A percentile compares a stretch with the other conserved stretches of the same genome.
phyloP scores from a whole-genome alignment of 129 eudicot species.

The Helichrysum umbraculigerum region DNA sequence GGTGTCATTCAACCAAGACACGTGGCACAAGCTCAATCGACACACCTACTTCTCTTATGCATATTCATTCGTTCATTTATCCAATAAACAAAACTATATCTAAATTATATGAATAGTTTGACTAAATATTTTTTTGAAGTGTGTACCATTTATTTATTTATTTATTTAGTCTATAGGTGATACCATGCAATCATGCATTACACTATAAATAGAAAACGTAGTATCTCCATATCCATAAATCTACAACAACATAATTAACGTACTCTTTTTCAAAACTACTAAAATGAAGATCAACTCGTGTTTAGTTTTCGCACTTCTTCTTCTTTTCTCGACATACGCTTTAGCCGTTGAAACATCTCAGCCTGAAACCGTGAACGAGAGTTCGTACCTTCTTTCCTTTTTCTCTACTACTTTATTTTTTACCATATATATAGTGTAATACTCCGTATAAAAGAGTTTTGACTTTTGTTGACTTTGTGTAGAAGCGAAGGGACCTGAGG shows the following conservation, averaged over 20 bases:
- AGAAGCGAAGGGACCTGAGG: constrained; percentile 11
- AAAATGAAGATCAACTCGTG: constrained; percentile 34
- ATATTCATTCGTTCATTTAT: neutral
- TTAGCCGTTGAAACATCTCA: constrained; percentile 18
- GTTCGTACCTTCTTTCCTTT: neutral
- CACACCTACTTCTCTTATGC: constrained; percentile 10
- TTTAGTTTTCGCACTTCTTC: constrained; percentile 23
- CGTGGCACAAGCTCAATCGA: constrained; percentile 16
- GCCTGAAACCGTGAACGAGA: constrained; percentile 5
- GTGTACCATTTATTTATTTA: neutral
- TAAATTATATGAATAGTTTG: neutral
- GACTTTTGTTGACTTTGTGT: neutral
- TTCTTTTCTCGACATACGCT: constrained; percentile 17
- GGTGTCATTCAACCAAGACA: constrained; percentile 20
- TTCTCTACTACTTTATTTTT: neutral
- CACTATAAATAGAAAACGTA: constrained; percentile 22
- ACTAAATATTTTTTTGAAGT: neutral
- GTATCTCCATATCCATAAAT: neutral
- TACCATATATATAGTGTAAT: too few species aligned
- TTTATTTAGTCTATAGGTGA: neutral
- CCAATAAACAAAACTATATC: neutral
- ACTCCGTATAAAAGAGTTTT: neutral
- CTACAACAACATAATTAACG: neutral
- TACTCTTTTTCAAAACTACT: constrained; percentile 1
- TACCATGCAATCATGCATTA: constrained; percentile 7